phyloP scores from a whole-genome alignment of 148 eudicot genomes.

The Camellia japonica region DNA sequence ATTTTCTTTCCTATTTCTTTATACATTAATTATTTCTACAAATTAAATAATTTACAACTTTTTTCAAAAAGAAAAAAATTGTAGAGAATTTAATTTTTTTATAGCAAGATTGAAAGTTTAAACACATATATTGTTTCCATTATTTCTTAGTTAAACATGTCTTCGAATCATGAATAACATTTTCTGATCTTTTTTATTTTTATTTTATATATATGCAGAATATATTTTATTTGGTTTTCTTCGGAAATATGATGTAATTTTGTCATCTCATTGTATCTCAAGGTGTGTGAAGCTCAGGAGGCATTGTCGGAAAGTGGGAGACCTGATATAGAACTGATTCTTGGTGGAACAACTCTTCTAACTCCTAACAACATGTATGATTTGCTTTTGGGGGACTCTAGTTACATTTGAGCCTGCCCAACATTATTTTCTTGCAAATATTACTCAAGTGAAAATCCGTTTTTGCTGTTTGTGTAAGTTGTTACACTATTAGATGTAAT shows the following conservation, averaged over 20 bases:
- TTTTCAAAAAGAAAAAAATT: too few relatives aligned
- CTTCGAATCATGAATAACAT: too few relatives aligned
- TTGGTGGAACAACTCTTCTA: conserved; percentile 89
- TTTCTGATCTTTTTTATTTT: too few relatives aligned
- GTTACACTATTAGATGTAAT: background rate
- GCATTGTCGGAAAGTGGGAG: conserved; percentile 78
- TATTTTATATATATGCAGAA: conserved; percentile 3
- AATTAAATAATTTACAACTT: too few relatives aligned
- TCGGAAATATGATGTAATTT: background rate
- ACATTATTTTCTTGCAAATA: background rate
- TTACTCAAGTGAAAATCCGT: background rate
- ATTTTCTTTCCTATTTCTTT: too few relatives aligned
- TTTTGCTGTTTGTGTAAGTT: background rate
- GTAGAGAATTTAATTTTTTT: too few relatives aligned
- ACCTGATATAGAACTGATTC: conserved; percentile 68
- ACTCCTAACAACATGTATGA: conserved; percentile 78
- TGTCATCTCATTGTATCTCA: conserved; percentile 10
- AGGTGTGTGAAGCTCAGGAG: conserved; percentile 85
- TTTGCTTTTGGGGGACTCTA: conserved; percentile 67
- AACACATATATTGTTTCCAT: too few relatives aligned
- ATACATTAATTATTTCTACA: too few relatives aligned
- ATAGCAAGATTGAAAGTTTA: too few relatives aligned
- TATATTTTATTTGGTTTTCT: background rate
- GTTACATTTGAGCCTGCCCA: conserved; percentile 34
- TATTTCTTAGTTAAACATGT: too few relatives aligned